Conservation (phyloP, 2,329 filamentous ascomycete species). For the Botryotinia convoluta region DNA sequence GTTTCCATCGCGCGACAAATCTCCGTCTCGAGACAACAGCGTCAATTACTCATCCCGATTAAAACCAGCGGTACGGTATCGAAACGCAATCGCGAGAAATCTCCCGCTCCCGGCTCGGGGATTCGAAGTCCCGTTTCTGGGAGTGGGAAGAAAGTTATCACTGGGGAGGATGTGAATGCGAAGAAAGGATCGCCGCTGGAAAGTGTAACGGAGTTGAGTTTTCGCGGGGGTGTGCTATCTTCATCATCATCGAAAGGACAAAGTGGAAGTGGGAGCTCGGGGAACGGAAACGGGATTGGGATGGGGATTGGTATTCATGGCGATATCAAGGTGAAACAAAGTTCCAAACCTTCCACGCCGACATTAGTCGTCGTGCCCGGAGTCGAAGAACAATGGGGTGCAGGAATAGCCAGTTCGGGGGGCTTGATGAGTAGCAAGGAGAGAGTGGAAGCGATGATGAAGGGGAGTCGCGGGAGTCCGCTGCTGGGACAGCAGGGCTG, state of each 20-base stretch:
- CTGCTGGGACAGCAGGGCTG: background rate
- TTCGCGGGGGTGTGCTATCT: background rate
- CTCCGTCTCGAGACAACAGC: constrained; percentile 61
- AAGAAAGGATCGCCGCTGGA: background rate
- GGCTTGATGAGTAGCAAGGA: background rate
- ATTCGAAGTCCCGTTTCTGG: too few species aligned
- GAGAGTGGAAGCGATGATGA: background rate
- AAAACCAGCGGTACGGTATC: constrained; percentile 4
- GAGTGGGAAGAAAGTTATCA: background rate
- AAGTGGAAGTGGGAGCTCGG: background rate
- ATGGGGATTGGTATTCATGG: background rate
- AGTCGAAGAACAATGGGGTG: background rate
- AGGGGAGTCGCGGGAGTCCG: constrained; percentile 7
- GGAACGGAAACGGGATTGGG: too few species aligned
- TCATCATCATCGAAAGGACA: background rate
- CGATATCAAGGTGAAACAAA: background rate
- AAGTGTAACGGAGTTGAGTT: background rate
- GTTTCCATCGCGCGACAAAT: constrained; percentile 68
- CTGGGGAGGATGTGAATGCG: background rate
- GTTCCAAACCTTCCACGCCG: background rate
- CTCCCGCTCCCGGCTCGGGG: background rate
- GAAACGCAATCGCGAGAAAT: background rate
- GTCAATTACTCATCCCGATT: constrained; percentile 55
- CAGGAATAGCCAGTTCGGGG: background rate
- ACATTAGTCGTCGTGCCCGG: background rate